These are phyloP conservation scores for Starmerella riodocensis DNA, from an alignment of 805 yeast genomes.

Conservation along the genomic window DNA sequence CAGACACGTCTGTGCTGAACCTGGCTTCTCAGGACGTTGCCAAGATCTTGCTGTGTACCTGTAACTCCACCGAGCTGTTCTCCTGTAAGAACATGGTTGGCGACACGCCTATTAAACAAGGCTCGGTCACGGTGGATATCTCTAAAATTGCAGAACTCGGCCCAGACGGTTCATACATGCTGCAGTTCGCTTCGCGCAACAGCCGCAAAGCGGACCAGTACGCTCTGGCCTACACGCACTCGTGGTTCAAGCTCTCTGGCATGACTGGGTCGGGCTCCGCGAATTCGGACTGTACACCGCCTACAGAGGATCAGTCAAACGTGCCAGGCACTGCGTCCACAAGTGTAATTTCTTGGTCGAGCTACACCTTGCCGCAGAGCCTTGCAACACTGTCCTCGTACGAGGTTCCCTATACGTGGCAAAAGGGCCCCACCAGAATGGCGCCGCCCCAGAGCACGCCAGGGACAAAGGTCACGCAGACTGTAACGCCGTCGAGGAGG, in stretches of 20 bases:
- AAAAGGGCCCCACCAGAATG: conserved; percentile 63
- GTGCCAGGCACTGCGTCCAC: conserved; percentile 15
- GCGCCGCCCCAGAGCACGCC: conserved; percentile 96
- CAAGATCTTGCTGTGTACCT: conserved; percentile 54
- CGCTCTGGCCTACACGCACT: conserved; percentile 12
- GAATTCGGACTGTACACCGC: conserved; percentile 4
- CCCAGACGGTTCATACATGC: conserved; percentile 53
- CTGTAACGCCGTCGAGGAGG: conserved; percentile 45
- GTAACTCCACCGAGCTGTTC: conserved; percentile 37
- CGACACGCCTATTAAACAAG: conserved; percentile 22
- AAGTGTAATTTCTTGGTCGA: conserved; percentile 11
- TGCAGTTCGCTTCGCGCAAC: conserved; percentile 45
- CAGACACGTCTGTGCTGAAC: conserved; percentile 35
- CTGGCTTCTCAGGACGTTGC: conserved; percentile 34
- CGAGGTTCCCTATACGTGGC: conserved; percentile 52
- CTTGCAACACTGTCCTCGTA: conserved; percentile 11
- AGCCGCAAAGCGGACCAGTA: conserved; percentile 48
- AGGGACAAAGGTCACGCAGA: conserved; percentile 47
- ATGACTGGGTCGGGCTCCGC: conserved; percentile 48
- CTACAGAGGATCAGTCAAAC: conserved; percentile 5
- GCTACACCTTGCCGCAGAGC: conserved; percentile 13
- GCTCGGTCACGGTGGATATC: conserved; percentile 29
- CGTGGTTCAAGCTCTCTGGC: conserved; percentile 41
- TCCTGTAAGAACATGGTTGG: conserved; percentile 25
- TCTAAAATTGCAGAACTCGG: conserved; percentile 34